These are phyloP conservation scores for Hypseocharis bilobata DNA, from an alignment of 441 rosid species.

Conservation along the genomic window DNA sequence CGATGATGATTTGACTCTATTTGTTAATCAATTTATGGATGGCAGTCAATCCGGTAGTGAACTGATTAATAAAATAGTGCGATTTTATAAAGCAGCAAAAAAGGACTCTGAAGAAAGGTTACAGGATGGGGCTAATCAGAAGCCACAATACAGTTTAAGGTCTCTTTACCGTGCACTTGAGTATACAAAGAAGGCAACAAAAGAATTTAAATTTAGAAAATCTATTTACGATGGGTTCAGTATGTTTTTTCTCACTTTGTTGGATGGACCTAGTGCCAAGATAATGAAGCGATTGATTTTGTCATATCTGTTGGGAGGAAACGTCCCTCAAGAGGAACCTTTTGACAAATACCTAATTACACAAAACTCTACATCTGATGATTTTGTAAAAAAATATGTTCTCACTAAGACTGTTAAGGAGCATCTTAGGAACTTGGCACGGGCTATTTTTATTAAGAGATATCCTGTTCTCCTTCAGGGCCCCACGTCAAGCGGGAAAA, in stretches of 20 bases:
- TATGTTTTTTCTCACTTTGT: slow-evolving; percentile 83
- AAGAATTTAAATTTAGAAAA: slow-evolving; percentile 48
- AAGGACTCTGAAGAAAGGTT: slow-evolving; percentile 73
- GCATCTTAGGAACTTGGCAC: slow-evolving; percentile 73
- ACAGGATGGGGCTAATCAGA: slow-evolving; percentile 99
- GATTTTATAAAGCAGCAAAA: slow-evolving; percentile 72
- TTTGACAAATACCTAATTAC: slow-evolving; percentile 41
- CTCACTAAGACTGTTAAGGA: slow-evolving; percentile 62
- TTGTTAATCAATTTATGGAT: slow-evolving; percentile 62
- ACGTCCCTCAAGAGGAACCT: slow-evolving; percentile 32
- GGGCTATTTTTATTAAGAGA: slow-evolving; percentile 69
- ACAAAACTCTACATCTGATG: slow-evolving; percentile 29
- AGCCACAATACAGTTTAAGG: slow-evolving; percentile 92
- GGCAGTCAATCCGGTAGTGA: slow-evolving; percentile 45
- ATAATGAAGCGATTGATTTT: slow-evolving; percentile 55
- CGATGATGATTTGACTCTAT: slow-evolving; percentile 65
- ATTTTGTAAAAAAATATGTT: slow-evolving; percentile 52
- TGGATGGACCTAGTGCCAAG: slow-evolving; percentile 75
- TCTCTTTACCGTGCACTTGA: slow-evolving; percentile 89
- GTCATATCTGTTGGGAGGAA: slow-evolving; percentile 41
- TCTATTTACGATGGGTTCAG: slow-evolving; percentile 80
- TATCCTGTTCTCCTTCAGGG: slow-evolving; percentile 96
- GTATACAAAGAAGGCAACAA: slow-evolving; percentile 60
- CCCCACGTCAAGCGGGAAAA: slow-evolving; percentile 96
- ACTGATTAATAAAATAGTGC: slow-evolving; percentile 45